Evolutionary conservation across 306 rosid genomes (phyloP).

Genomic region (Biancaea sappan): DNA sequence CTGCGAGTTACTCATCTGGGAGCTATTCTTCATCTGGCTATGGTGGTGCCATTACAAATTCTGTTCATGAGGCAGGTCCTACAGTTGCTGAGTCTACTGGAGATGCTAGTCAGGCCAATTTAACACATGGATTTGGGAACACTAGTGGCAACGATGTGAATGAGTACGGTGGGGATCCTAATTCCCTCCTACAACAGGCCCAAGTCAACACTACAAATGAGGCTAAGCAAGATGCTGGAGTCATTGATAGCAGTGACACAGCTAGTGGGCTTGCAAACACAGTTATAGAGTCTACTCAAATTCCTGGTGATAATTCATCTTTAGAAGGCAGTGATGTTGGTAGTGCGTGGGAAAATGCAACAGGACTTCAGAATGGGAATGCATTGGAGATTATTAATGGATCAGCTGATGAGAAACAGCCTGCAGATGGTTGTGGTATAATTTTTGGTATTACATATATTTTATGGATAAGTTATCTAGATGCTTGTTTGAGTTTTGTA

Average conservation of each 20-base stretch:
- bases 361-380: conserved; percentile 61
- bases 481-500: not conserved
- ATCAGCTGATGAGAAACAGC: conserved; percentile 58
- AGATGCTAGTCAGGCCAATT: conserved; percentile 43
- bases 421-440: conserved; percentile 72
- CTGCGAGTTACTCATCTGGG: conserved; percentile 37
- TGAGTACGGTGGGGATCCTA: conserved; percentile 44
- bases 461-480: not conserved
- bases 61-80: conserved; percentile 40
- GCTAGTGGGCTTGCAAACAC: conserved; percentile 27
- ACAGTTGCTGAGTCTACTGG: conserved; percentile 39
- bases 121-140: conserved; percentile 35
- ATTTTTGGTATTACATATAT: not conserved
- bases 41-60: conserved; percentile 44
- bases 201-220: conserved; percentile 44
- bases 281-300: conserved; percentile 38
- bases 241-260: conserved; percentile 39
- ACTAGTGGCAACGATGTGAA: conserved; percentile 48
- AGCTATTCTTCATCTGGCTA: conserved; percentile 48
- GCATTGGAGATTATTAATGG: conserved; percentile 48
- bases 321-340: conserved; percentile 38
- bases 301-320: conserved; percentile 51
- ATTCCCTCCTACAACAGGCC: conserved; percentile 52
- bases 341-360: conserved; percentile 15
- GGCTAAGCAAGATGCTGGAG: conserved; percentile 42